Base-by-base conservation (phyloP, 768 basidiomycete genomes). In the Mycena haematopus region DNA sequence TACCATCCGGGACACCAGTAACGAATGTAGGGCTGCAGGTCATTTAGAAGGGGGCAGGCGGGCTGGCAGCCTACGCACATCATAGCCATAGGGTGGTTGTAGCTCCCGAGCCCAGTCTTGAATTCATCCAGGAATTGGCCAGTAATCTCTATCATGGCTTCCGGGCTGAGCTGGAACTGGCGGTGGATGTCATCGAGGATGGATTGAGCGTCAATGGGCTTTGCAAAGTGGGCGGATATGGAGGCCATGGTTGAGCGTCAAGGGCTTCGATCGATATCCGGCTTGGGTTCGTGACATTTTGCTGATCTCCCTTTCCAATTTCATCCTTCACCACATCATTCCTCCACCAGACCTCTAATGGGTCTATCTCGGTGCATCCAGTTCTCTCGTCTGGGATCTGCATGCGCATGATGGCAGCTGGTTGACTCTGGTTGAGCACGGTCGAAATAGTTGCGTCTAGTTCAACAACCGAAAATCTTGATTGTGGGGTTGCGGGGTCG, bases 1-100 rank as follows among this genome's bases (percentile, higher is more conserved):
- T 86, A 49, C 97, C 97, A 75, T 97, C 84, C 47, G 97, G 97
- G 25, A 97, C 93, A 53, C 90, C 90, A n/a, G 92, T 94, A 45
- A 99, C 93, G 76, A 93, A 99, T 11, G 94, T 92, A 7, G 97
- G 97, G 67, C 93, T 95, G 69, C 1, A 46, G 19, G 13, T 62
- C 72, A 60, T 53, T 52, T 27, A 60, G 21, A 40, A 25, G 38
- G 15, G 35, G 27, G 24, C 35, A 17, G 19, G 31, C 42, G 8
- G 44, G 47, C 19, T 33, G 53, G 21, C 2, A 31, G 53, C 55
- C 33, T n/a, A 72, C 86, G 59, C 67, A 92, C 88, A 98, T 95
- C 93, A 98, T 97, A 7, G 95, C 94, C 88, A 96, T 91, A 42
- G 90, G 80, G 47, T 90, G 85, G 36, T 85, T 86, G 78, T 95